Base-by-base conservation (phyloP, 768 basidiomycete species). In the Termitomyces heimii region DNA sequence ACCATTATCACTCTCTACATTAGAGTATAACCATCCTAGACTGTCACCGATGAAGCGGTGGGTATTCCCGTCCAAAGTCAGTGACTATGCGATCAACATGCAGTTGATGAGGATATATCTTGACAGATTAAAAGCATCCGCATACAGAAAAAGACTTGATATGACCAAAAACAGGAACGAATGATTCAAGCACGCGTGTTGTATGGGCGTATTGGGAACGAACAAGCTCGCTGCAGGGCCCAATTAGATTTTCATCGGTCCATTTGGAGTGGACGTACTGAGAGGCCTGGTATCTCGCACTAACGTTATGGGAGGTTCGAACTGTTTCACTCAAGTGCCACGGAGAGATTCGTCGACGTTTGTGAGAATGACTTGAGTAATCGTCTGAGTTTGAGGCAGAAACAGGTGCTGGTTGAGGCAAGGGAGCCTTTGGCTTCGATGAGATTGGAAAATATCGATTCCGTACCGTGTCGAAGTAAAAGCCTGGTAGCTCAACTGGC, bases 381-480 rank as follows among this genome's bases (percentile, higher is more conserved):
- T 54, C 44, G n/a, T 53, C 52, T 9, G 39, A 47, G 39, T 24
- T 42, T 39, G 29, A 45, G 32, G 26, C 39, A 35, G 29, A 26
- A 26, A 9, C 37, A 32, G 35, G 37, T 12, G 35, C 32, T 46
- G 55, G 50, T 29, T 60, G 52, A 47, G 60, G 24, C 31, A 60
- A 39, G 9, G 28, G 16, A 10, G 45, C 45, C 53, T 66, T 68
- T 39, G 72, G 76, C 39, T 68, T 71, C 1, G 78, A 78, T 24
- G 78, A 74, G 13, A 77, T 34, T 24, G 84, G 81, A 62, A 85
- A 86, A 66, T 86, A 86, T 10, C 84, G 76, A 40, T 81, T 78
- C 54, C 67, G 71, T 34, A 65, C 64, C 57, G 71, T 65, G 63
- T 86, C 83, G 71, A 77, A 86, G 64, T 80, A 81, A 52, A 84